phyloP scores from a whole-genome alignment of 2,329 filamentous ascomycete genomes.

The Aspergillus amoenus region DNA sequence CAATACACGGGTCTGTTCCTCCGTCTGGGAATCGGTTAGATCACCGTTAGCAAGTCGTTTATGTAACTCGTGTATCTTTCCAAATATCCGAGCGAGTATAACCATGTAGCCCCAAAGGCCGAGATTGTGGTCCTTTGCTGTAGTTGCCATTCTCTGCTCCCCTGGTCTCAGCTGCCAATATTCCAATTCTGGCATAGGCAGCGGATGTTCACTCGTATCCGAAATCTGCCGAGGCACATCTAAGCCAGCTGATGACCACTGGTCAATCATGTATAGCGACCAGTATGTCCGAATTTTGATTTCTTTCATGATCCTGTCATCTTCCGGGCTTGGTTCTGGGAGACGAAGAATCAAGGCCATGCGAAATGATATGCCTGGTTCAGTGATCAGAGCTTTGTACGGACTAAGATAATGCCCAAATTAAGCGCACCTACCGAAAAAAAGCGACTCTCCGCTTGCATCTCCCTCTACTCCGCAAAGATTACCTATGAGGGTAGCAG shows the following conservation, averaged over 20 bases:
- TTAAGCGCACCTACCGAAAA: not conserved
- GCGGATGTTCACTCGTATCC: not conserved
- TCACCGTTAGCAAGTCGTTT: not conserved
- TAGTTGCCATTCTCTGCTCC: too few species aligned
- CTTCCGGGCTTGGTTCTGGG: not conserved
- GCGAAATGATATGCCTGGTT: not conserved
- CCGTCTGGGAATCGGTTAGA: not conserved
- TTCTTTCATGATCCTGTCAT: not conserved
- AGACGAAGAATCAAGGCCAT: constrained; percentile 1
- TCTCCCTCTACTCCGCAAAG: not conserved
- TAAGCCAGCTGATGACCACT: not conserved
- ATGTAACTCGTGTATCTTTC: not conserved
- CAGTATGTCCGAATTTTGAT: not conserved
- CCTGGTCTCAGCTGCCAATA: not conserved
- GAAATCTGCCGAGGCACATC: not conserved
- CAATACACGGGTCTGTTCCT: not conserved
- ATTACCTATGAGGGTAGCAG: not conserved
- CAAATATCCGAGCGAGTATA: not conserved
- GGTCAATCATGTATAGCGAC: constrained; percentile 3
- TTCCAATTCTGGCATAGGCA: not conserved
- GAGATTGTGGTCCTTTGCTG: not conserved
- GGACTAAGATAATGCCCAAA: not conserved
- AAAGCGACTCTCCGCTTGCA: not conserved
- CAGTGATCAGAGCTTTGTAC: not conserved
- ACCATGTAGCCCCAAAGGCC: constrained; percentile 1